Evolutionary conservation across 305 asterid genomes (phyloP), one percentile per base, ranked within the genome.

Genomic region (Fraxinus xanthoxyloides): DNA sequence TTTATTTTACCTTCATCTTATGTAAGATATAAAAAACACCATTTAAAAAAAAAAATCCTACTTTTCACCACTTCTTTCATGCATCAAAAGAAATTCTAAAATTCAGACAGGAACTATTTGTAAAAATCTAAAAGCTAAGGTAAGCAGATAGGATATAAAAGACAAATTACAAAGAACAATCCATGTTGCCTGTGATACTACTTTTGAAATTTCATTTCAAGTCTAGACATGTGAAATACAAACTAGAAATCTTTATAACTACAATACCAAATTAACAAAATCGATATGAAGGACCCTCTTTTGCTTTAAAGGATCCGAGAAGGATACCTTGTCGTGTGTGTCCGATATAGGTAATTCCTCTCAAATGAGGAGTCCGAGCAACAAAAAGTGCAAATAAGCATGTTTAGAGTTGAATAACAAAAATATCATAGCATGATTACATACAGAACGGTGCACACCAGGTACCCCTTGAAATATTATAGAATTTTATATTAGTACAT

Each of bases 61-160:
- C 13, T 6, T 76, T 30, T 40, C 69, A 13, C 10, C 73, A 30
- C 10, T 63, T 40, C 69, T 26, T 65, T 56, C 13, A 34, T 46
- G 72, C 63, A 78, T n/a, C n/a, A n/a, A n/a, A n/a, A n/a, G n/a
- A n/a, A n/a, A n/a, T n/a, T n/a, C n/a, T 72, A 0, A 10, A 78
- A 74, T 74, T 73, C 21, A 15, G 15, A 32, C 7, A 36, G 28
- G 35, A 72, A 72, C 43, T 31, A 43, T 19, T 75, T 51, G 46
- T 76, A 77, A 61, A 81, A 77, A 76, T 65, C 28, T 46, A 24
- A 61, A 5, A 72, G 76, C 77, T 78, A 70, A n/a, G n/a, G n/a
- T n/a, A n/a, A n/a, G n/a, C 81, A 56, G 75, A 40, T 7, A 54
- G 30, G 63, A 74, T 54, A 51, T 76, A 65, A 56, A 79, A 76